These are phyloP conservation scores for Blastocrithidia nonstop DNA, from an alignment of 208 protist genomes.

Conservation along the genomic window DNA sequence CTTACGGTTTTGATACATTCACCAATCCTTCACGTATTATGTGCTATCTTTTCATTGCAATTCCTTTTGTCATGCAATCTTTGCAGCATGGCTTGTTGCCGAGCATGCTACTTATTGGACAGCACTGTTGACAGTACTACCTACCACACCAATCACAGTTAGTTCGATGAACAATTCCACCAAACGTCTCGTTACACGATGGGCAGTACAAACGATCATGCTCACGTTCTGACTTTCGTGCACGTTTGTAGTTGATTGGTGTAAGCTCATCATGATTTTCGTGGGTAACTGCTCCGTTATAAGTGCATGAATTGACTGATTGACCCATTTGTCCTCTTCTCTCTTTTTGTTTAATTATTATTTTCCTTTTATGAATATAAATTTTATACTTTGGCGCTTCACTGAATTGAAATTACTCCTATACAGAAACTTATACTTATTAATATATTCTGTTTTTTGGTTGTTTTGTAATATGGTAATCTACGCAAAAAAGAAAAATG, in stretches of 20 bases:
- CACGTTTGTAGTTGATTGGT: slow-evolving; percentile 48
- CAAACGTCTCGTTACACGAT: slow-evolving; percentile 42
- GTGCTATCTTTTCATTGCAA: slow-evolving; percentile 10
- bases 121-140: slow-evolving; percentile 59
- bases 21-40: no score
- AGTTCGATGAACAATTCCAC: slow-evolving; percentile 37
- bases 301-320: slow-evolving; percentile 26
- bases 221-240: slow-evolving; percentile 11
- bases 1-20: no score
- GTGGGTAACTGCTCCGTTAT: slow-evolving; percentile 41
- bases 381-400: no score
- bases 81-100: slow-evolving; percentile 47
- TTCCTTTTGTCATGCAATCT: slow-evolving; percentile 43
- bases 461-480: no score
- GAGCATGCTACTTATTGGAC: slow-evolving; percentile 45
- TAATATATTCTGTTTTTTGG: no score
- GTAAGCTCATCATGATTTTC: slow-evolving; percentile 51
- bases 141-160: slow-evolving; percentile 78
- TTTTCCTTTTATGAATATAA: no score
- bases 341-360: no score
- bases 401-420: no score
- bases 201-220: slow-evolving; percentile 25
- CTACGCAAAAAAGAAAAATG: no score
- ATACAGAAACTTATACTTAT: no score
- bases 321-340: no score